A percentile compares a stretch with the other conserved stretches of the same genome.
These are phyloP conservation scores for Daedaleopsis sinensis DNA, from an alignment of 768 basidiomycete species.

Conservation along the genomic window DNA sequence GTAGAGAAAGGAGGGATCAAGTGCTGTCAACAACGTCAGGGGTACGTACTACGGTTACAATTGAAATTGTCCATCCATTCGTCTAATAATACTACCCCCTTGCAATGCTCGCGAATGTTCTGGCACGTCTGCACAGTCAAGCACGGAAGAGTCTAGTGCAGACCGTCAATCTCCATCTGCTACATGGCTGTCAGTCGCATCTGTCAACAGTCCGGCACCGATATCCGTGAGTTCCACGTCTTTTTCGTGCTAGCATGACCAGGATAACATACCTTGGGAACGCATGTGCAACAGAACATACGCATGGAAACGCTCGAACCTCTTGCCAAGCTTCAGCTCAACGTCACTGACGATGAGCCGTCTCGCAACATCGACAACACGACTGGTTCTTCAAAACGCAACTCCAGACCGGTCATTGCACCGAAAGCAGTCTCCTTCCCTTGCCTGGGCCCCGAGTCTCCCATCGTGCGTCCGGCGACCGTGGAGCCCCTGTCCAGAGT, in stretches of 20 bases:
- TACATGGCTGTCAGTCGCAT: neutral
- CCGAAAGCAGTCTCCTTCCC: neutral
- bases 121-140: neutral
- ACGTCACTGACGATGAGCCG: neutral
- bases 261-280: neutral
- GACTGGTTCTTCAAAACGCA: neutral
- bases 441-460: neutral
- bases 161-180: neutral
- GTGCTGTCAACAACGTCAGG: neutral
- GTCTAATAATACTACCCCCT: too few species aligned
- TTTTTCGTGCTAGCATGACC: neutral
- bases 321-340: neutral
- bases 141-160: neutral
- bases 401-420: neutral
- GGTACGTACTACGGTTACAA: slow-evolving; percentile 1
- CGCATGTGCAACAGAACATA: neutral
- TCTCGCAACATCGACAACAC: neutral
- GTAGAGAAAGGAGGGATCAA: slow-evolving; percentile 1
- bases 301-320: neutral
- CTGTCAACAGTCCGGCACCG: neutral
- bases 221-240: neutral
- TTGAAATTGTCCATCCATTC: too few species aligned
- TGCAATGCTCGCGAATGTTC: neutral
- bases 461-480: neutral
- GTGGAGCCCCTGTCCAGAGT: neutral